These are phyloP conservation scores for Lithospermum erythrorhizon DNA, from an alignment of 257 asterid species.

Conservation along the genomic window DNA sequence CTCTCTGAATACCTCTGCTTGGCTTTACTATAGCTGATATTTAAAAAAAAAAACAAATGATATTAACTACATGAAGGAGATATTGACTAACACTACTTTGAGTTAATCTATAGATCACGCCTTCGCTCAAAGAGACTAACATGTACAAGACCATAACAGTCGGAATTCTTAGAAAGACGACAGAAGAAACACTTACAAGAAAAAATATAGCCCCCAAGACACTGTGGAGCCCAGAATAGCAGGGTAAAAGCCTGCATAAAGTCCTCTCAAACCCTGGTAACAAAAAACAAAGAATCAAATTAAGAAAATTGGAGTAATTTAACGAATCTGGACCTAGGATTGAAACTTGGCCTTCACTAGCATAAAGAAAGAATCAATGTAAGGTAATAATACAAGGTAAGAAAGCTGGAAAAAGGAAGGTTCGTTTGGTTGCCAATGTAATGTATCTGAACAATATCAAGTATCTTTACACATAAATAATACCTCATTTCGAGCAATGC, in stretches of 20 bases:
- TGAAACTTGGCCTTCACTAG: background rate
- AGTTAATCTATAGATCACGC: background rate
- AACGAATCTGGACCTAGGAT: background rate
- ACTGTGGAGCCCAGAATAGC: constrained; percentile 97
- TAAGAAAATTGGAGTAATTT: background rate
- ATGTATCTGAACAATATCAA: too few relatives aligned
- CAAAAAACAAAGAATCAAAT: background rate
- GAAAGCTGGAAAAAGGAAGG: too few relatives aligned
- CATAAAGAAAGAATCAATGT: background rate
- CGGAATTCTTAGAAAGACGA: background rate
- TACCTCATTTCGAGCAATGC: constrained; percentile 86
- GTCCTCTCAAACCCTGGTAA: constrained; percentile 79
- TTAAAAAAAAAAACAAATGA: constrained; percentile 3
- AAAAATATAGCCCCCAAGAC: constrained; percentile 94
- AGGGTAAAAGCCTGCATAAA: constrained; percentile 89
- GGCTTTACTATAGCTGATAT: constrained; percentile 76
- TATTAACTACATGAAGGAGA: constrained; percentile 5
- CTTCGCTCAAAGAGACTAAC: background rate
- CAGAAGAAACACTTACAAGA: constrained; percentile 51
- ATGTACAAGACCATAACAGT: background rate
- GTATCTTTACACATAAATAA: constrained; percentile 7
- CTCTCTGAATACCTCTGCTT: constrained; percentile 64
- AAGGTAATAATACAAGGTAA: background rate
- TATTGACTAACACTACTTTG: background rate
- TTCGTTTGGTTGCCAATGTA: background rate